phyloP scores from a whole-genome alignment of 441 rosid genomes.

The Metrosideros polymorpha region DNA sequence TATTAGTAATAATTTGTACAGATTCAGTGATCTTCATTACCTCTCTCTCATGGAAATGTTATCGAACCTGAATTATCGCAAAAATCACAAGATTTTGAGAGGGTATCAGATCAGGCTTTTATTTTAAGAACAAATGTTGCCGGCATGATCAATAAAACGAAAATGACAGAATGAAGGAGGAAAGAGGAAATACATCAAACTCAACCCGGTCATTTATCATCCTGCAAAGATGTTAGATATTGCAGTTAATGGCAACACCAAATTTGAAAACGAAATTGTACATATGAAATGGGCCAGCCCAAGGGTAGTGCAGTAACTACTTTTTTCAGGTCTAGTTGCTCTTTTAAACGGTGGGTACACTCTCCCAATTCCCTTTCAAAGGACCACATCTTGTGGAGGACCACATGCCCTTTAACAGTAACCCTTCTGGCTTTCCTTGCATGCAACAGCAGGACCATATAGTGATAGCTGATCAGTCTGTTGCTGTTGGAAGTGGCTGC shows the following conservation, averaged over 20 bases:
- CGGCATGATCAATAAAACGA: background rate
- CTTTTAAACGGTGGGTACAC: background rate
- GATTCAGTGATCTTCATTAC: background rate
- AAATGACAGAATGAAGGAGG: background rate
- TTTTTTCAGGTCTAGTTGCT: background rate
- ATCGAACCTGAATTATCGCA: background rate
- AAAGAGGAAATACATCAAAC: background rate
- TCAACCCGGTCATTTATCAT: background rate
- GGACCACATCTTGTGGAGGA: background rate
- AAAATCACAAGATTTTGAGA: background rate
- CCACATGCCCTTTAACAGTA: background rate
- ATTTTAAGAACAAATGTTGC: background rate
- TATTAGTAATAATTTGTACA: background rate
- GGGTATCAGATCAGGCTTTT: background rate
- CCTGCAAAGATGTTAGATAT: background rate
- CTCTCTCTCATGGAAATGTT: background rate
- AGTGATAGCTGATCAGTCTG: background rate
- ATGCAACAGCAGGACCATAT: background rate
- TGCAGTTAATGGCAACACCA: background rate
- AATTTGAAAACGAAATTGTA: background rate
- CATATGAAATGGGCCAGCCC: background rate
- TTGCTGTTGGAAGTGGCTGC: background rate
- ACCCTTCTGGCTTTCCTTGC: background rate
- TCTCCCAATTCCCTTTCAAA: background rate
- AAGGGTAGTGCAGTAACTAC: background rate